phyloP scores from a whole-genome alignment of 139 green algal species.

The Medakamo hakoo region DNA sequence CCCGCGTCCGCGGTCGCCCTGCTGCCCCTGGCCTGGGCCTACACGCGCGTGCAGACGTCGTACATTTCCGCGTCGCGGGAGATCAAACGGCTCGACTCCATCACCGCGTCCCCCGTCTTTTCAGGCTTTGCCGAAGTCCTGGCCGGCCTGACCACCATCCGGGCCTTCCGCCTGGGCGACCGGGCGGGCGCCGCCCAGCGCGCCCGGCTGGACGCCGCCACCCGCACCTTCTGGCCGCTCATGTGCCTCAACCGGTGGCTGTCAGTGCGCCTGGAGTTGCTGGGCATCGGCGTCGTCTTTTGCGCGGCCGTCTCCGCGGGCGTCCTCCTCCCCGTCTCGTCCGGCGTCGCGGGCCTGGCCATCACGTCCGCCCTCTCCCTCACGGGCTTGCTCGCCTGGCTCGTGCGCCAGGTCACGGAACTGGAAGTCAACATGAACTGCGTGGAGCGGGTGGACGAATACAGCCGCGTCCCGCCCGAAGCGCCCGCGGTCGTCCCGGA shows the following conservation, averaged over 20 bases:
- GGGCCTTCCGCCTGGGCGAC: slow-evolving; percentile 55
- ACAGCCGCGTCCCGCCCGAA: slow-evolving; percentile 28
- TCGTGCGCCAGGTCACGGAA: slow-evolving; percentile 66
- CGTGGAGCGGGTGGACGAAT: slow-evolving; percentile 80
- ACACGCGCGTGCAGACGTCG: slow-evolving; percentile 42
- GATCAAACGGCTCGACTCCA: slow-evolving; percentile 70
- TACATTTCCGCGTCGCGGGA: slow-evolving; percentile 62
- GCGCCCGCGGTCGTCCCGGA: slow-evolving; percentile 10
- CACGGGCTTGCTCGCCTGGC: slow-evolving; percentile 67
- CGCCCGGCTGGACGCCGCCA: slow-evolving; percentile 40
- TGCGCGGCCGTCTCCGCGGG: slow-evolving; percentile 32
- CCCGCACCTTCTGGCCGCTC: slow-evolving; percentile 52
- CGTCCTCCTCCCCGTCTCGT: slow-evolving; percentile 31
- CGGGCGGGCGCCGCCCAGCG: slow-evolving; percentile 28
- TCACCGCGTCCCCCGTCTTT: slow-evolving; percentile 75
- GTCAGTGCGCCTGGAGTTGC: slow-evolving; percentile 73
- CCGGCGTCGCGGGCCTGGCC: slow-evolving; percentile 73
- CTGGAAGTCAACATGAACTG: slow-evolving; percentile 84
- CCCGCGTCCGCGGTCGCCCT: slow-evolving; percentile 38
- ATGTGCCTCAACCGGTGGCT: slow-evolving; percentile 84
- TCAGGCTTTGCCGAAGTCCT: slow-evolving; percentile 28
- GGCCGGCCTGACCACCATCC: slow-evolving; percentile 49
- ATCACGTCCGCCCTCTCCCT: slow-evolving; percentile 74
- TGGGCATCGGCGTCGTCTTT: slow-evolving; percentile 56
- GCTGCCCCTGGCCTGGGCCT: slow-evolving; percentile 37